Conservation (phyloP, 2,329 filamentous ascomycete genomes). For the Sclerotinia subarctica region DNA sequence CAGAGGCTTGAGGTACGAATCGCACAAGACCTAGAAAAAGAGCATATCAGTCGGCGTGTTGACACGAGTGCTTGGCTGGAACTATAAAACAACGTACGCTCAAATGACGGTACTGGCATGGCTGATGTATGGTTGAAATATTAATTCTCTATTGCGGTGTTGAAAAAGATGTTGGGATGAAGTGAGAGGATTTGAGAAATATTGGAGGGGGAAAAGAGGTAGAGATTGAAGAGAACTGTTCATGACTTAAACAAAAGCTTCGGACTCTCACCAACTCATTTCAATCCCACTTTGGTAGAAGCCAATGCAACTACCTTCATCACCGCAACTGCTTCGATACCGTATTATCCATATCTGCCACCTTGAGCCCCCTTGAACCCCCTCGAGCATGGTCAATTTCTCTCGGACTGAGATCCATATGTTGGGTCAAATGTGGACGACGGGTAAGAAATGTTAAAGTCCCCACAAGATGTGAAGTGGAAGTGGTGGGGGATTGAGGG, state of each 20-base stretch:
- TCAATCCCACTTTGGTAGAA: slow-evolving; percentile 1
- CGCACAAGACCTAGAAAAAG: slow-evolving; percentile 53
- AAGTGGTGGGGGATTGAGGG: slow-evolving; percentile 11
- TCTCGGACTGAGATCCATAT: neutral
- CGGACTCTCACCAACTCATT: neutral
- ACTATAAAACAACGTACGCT: slow-evolving; percentile 25
- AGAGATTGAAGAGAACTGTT: neutral
- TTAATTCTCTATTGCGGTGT: neutral
- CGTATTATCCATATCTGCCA: neutral
- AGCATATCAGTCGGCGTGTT: neutral
- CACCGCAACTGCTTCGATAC: neutral
- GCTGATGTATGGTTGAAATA: neutral
- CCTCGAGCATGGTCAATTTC: neutral
- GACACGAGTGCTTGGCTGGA: neutral
- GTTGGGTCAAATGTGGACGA: neutral
- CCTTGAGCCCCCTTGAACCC: no score
- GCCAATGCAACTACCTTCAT: neutral
- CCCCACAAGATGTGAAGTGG: slow-evolving; percentile 10
- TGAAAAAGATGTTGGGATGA: neutral
- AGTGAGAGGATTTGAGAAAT: neutral
- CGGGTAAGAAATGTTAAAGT: neutral
- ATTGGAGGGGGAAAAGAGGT: neutral
- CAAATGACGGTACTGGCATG: slow-evolving; percentile 27
- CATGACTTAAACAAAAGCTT: neutral
- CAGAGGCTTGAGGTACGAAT: slow-evolving; percentile 52